Evolutionary conservation across 495 filamentous ascomycete species (phyloP).

Genomic region (Cudoniella acicularis): DNA sequence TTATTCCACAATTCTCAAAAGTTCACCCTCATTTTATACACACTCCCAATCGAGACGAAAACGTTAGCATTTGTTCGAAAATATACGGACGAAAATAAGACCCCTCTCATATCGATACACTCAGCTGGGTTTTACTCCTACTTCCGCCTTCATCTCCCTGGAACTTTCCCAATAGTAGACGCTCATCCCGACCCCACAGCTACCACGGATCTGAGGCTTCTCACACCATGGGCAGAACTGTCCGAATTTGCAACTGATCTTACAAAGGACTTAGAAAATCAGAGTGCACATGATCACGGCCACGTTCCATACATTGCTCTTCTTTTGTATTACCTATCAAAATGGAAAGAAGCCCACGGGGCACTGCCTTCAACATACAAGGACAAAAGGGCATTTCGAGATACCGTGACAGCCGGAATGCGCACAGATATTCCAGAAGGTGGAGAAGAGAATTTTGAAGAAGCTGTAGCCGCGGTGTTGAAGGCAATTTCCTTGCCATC

Average conservation of each 20-base stretch:
- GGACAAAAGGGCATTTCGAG: constrained; percentile 81
- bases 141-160: constrained; percentile 71
- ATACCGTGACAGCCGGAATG: constrained; percentile 59
- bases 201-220: constrained; percentile 79
- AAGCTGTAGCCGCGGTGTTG: constrained; percentile 81
- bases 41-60: constrained; percentile 60
- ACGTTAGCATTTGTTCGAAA: constrained; percentile 54
- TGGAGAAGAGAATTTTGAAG: constrained; percentile 95
- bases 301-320: constrained; percentile 88
- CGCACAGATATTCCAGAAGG: constrained; percentile 77
- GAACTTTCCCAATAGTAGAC: constrained; percentile 88
- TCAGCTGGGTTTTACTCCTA: constrained; percentile 86
- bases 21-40: constrained; percentile 74
- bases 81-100: constrained; percentile 55
- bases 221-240: constrained; percentile 87
- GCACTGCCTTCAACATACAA: constrained; percentile 68
- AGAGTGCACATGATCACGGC: constrained; percentile 81
- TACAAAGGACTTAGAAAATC: constrained; percentile 60
- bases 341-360: constrained; percentile 73
- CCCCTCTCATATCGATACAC: constrained; percentile 78
- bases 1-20: constrained; percentile 26
- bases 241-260: constrained; percentile 56
- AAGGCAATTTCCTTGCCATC: constrained; percentile 70
- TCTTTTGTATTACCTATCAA: constrained; percentile 77
- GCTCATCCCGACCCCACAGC: constrained; percentile 89